These are phyloP conservation scores for Diutina ranongensis DNA, from an alignment of 1,139 yeast species.

Conservation along the genomic window DNA sequence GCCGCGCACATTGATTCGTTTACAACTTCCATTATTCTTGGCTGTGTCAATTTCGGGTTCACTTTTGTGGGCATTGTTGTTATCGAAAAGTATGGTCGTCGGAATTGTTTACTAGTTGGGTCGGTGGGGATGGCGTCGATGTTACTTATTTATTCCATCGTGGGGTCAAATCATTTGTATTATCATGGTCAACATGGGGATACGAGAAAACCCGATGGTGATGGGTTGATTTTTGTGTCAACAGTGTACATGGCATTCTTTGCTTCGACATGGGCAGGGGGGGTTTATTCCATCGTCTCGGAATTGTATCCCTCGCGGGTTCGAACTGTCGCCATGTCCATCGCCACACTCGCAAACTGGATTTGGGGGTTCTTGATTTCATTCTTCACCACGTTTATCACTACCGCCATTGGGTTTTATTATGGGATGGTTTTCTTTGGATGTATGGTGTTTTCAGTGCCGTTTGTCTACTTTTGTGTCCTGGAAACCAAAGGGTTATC, in stretches of 20 bases:
- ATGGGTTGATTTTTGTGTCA: constrained; percentile 67
- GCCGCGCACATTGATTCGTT: constrained; percentile 70
- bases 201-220: constrained; percentile 43
- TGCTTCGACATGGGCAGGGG: constrained; percentile 85
- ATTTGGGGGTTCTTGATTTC: constrained; percentile 68
- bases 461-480: constrained; percentile 49
- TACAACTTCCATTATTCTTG: constrained; percentile 62
- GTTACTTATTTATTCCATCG: constrained; percentile 53
- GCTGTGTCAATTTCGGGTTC: constrained; percentile 68
- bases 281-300: constrained; percentile 65
- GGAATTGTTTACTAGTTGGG: constrained; percentile 9
- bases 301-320: constrained; percentile 74
- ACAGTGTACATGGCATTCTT: constrained; percentile 74
- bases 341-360: constrained; percentile 74
- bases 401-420: constrained; percentile 34
- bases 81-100: constrained; percentile 15
- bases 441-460: constrained; percentile 37
- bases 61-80: constrained; percentile 58
- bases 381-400: constrained; percentile 62
- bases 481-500: constrained; percentile 58
- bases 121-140: constrained; percentile 54
- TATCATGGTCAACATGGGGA: constrained; percentile 26
- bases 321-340: constrained; percentile 69
- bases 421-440: constrained; percentile 74
- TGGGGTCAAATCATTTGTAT: constrained; percentile 56